Conservation (phyloP, 495 filamentous ascomycete genomes). For the Daldinia loculata region DNA sequence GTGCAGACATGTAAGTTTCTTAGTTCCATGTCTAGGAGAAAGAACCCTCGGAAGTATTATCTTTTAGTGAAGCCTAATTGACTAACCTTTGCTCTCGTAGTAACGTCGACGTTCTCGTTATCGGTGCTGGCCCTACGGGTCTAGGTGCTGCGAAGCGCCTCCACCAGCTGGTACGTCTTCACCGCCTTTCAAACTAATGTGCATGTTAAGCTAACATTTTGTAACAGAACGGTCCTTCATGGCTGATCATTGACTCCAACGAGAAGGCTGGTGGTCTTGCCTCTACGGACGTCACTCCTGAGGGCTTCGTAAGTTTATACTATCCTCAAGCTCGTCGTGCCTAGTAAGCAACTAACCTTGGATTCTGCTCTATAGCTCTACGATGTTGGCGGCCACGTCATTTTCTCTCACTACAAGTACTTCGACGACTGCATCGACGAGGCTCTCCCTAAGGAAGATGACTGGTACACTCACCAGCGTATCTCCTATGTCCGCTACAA, state of each 20-base stretch:
- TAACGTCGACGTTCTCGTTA: slow-evolving; percentile 95
- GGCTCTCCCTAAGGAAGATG: slow-evolving; percentile 88
- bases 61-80: slow-evolving; percentile 14
- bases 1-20: slow-evolving; percentile 47
- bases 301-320: slow-evolving; percentile 87
- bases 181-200: slow-evolving; percentile 38
- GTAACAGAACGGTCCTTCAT: slow-evolving; percentile 82
- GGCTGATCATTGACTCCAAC: slow-evolving; percentile 94
- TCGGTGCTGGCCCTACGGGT: slow-evolving; percentile 97
- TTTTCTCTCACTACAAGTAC: slow-evolving; percentile 99
- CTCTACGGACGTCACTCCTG: slow-evolving; percentile 93
- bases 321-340: background rate
- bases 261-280: slow-evolving; percentile 95
- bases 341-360: slow-evolving; percentile 27
- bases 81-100: slow-evolving; percentile 55
- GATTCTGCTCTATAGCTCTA: slow-evolving; percentile 72
- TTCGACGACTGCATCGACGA: slow-evolving; percentile 99
- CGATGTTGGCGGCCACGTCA: slow-evolving; percentile 99
- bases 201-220: slow-evolving; percentile 41
- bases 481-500: slow-evolving; percentile 99
- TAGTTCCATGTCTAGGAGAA: background rate
- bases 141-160: slow-evolving; percentile 97
- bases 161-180: slow-evolving; percentile 82
- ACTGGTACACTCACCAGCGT: slow-evolving; percentile 98
- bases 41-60: background rate